Conservation (phyloP, 2,329 filamentous ascomycete genomes). For the Penicillium occitanis region DNA sequence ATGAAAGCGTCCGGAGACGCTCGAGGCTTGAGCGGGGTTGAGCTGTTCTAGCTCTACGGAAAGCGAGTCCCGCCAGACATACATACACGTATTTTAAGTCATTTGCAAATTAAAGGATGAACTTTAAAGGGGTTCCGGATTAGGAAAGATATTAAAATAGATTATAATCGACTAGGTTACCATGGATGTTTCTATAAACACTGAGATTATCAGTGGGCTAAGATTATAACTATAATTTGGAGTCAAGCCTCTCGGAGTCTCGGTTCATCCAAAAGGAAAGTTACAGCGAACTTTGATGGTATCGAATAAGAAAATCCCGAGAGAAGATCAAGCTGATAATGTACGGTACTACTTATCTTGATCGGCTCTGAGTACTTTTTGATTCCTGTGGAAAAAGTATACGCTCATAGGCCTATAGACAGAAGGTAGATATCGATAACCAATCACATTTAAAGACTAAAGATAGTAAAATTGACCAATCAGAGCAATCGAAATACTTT, state of each 20-base stretch:
- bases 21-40: constrained; percentile 6
- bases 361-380: not conserved
- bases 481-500: not conserved
- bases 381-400: not conserved
- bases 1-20: not conserved
- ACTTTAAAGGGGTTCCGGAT: not conserved
- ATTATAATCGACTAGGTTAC: not conserved
- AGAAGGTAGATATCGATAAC: not conserved
- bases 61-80: not conserved
- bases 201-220: not conserved
- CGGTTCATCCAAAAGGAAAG: not conserved
- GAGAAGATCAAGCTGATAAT: not conserved
- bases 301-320: not conserved
- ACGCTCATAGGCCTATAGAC: not conserved
- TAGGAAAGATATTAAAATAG: constrained; percentile 4
- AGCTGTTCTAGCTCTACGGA: constrained; percentile 1
- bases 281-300: not conserved
- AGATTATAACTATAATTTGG: too few species aligned
- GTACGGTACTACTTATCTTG: not conserved
- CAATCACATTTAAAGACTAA: not conserved
- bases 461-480: not conserved
- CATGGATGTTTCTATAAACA: not conserved
- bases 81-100: not conserved
- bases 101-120: not conserved
- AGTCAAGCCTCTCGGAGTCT: not conserved